Percentiles rank a stretch among this genome's conserved stretches.
phyloP scores from a whole-genome alignment of 2,329 filamentous ascomycete species.

The Colletotrichum sp. region DNA sequence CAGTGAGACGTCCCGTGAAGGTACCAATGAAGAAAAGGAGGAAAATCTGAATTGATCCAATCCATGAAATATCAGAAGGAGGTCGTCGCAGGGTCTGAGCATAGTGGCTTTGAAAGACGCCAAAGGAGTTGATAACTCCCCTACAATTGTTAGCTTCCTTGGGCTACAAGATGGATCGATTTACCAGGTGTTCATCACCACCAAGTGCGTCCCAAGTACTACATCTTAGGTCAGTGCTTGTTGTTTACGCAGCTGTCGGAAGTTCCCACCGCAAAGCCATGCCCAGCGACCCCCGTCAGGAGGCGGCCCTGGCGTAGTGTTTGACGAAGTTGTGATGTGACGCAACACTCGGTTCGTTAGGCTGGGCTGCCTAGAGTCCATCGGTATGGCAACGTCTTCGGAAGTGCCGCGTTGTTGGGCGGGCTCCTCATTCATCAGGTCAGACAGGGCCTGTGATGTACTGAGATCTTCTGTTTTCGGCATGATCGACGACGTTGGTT shows the following conservation, averaged over 20 bases:
- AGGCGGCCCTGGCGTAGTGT: neutral
- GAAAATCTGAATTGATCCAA: slow-evolving; percentile 60
- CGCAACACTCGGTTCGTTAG: neutral
- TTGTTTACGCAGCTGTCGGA: neutral
- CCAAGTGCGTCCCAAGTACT: slow-evolving; percentile 47
- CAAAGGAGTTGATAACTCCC: slow-evolving; percentile 62
- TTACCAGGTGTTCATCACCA: slow-evolving; percentile 56
- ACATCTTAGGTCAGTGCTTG: neutral
- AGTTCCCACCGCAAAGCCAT: neutral
- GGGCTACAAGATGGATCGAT: neutral
- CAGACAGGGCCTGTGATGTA: neutral
- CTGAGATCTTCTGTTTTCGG: neutral
- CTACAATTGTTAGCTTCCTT: slow-evolving; percentile 22
- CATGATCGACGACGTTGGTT: neutral
- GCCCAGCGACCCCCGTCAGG: neutral
- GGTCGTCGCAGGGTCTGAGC: slow-evolving; percentile 38
- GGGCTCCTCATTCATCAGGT: neutral
- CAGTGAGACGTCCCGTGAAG: slow-evolving; percentile 56
- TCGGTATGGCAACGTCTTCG: neutral
- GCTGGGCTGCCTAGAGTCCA: neutral
- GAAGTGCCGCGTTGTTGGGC: neutral
- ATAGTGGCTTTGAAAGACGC: slow-evolving; percentile 61
- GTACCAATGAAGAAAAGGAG: slow-evolving; percentile 60
- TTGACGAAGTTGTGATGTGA: neutral
- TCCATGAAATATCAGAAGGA: slow-evolving; percentile 56